Evolutionary conservation across 495 filamentous ascomycete species (phyloP).

Genomic region (Talaromyces stipitatus): DNA sequence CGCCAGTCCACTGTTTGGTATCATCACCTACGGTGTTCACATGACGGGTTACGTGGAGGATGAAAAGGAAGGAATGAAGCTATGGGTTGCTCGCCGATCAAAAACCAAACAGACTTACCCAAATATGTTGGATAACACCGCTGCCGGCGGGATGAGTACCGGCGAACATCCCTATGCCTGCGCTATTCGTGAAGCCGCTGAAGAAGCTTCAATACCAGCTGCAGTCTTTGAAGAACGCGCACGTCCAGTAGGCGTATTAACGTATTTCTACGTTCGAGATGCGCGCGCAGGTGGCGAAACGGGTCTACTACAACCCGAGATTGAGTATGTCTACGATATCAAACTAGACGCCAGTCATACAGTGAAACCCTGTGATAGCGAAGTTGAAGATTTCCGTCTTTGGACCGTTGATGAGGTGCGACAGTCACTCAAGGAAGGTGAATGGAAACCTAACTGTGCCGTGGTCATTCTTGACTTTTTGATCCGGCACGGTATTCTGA

Average conservation of each 20-base stretch:
- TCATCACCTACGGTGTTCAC: slow-evolving; percentile 85
- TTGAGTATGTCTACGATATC: slow-evolving; percentile 87
- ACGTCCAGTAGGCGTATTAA: slow-evolving; percentile 58
- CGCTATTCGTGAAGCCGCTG: slow-evolving; percentile 75
- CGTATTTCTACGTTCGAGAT: slow-evolving; percentile 80
- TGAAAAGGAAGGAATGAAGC: slow-evolving; percentile 50
- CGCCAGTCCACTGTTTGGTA: slow-evolving; percentile 73
- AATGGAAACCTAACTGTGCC: slow-evolving; percentile 94
- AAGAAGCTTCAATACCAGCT: slow-evolving; percentile 83
- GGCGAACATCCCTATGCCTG: slow-evolving; percentile 70
- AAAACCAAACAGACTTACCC: slow-evolving; percentile 76
- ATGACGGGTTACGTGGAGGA: slow-evolving; percentile 69
- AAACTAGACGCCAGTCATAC: slow-evolving; percentile 60
- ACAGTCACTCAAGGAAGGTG: slow-evolving; percentile 57
- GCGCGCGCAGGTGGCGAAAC: slow-evolving; percentile 73
- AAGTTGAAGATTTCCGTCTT: slow-evolving; percentile 81
- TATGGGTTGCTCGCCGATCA: slow-evolving; percentile 79
- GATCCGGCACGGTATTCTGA: slow-evolving; percentile 75
- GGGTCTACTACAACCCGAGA: slow-evolving; percentile 85
- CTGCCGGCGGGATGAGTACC: slow-evolving; percentile 81
- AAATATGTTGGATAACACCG: slow-evolving; percentile 87
- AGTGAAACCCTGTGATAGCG: slow-evolving; percentile 71
- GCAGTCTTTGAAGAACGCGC: slow-evolving; percentile 53
- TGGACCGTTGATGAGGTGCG: slow-evolving; percentile 67
- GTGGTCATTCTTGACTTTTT: slow-evolving; percentile 85